Conservation (phyloP, 2,329 filamentous ascomycete species). For the Cytospora leucostoma region DNA sequence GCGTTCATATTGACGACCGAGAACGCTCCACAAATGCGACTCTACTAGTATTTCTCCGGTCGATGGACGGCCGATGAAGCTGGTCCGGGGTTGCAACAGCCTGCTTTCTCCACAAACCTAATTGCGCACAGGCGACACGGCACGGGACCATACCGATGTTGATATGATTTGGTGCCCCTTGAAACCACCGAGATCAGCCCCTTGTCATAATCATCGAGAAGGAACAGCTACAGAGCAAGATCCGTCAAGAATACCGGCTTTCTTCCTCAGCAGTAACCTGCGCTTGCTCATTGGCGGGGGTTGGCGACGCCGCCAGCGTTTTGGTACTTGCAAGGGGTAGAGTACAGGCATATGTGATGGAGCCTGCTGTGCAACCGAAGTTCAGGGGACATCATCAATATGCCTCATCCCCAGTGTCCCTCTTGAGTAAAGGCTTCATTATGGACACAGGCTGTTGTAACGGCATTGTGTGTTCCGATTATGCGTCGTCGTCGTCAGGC, state of each 20-base stretch:
- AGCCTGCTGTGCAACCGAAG: conserved; percentile 12
- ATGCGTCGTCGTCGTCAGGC: too few relatives aligned
- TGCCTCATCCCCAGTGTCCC: not conserved
- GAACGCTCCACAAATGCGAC: not conserved
- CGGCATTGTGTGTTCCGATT: not conserved
- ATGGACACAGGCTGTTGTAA: not conserved
- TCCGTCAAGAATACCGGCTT: conserved; percentile 3
- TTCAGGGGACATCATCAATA: conserved; percentile 3
- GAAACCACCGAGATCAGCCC: conserved; percentile 15
- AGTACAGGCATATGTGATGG: conserved; percentile 1
- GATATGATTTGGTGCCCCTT: conserved; percentile 12
- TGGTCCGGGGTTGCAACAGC: not conserved
- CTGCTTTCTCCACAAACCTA: not conserved
- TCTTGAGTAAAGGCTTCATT: not conserved
- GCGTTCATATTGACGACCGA: not conserved
- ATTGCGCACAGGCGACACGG: not conserved
- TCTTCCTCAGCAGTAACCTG: conserved; percentile 5
- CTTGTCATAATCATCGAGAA: conserved; percentile 1
- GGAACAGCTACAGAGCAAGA: conserved; percentile 1
- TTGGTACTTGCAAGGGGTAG: conserved; percentile 23
- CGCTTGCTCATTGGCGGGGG: conserved; percentile 16
- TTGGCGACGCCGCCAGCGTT: conserved; percentile 18
- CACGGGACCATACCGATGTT: conserved; percentile 1
- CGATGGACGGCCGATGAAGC: conserved; percentile 1
- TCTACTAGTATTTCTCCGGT: not conserved